These are phyloP conservation scores for Postia placenta DNA, from an alignment of 768 basidiomycete species.

Conservation along the genomic window DNA sequence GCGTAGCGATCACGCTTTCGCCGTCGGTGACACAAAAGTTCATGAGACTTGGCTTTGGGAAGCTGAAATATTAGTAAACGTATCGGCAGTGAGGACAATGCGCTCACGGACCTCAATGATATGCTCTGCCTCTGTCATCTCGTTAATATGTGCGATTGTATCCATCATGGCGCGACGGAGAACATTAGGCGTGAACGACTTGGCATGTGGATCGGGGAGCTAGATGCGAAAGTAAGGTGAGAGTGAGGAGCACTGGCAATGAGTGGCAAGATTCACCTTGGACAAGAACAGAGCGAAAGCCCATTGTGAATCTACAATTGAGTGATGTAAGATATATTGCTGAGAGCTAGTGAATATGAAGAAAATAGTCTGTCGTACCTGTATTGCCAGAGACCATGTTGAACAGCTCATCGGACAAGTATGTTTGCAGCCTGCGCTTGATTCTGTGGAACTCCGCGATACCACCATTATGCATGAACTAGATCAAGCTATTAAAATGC, in stretches of 20 bases:
- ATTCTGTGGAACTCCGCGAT: slow-evolving; percentile 78
- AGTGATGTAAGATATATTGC: no score
- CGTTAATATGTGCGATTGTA: slow-evolving; percentile 77
- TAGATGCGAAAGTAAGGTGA: slow-evolving; percentile 25
- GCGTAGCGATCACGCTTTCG: slow-evolving; percentile 85
- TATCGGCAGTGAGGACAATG: not conserved
- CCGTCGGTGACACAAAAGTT: slow-evolving; percentile 98
- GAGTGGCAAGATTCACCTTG: slow-evolving; percentile 38
- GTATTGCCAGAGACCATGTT: slow-evolving; percentile 90
- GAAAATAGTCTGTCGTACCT: no score
- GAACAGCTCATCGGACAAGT: slow-evolving; percentile 79
- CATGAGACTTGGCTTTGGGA: slow-evolving; percentile 85
- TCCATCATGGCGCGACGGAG: slow-evolving; percentile 84
- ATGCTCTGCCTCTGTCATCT: slow-evolving; percentile 63
- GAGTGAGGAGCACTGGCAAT: not conserved
- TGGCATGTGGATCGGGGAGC: slow-evolving; percentile 78
- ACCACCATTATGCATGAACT: slow-evolving; percentile 99
- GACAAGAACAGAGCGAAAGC: slow-evolving; percentile 90
- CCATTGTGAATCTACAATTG: slow-evolving; percentile 98
- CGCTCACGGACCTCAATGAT: slow-evolving; percentile 55
- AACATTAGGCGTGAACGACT: slow-evolving; percentile 61
- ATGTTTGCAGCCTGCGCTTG: slow-evolving; percentile 74
- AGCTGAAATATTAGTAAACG: not conserved
- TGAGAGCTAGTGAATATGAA: no score
- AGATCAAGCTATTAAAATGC: not conserved